These are phyloP conservation scores for Trichoderma citrinoviride DNA, from an alignment of 2,329 filamentous ascomycete species.

Conservation along the genomic window DNA sequence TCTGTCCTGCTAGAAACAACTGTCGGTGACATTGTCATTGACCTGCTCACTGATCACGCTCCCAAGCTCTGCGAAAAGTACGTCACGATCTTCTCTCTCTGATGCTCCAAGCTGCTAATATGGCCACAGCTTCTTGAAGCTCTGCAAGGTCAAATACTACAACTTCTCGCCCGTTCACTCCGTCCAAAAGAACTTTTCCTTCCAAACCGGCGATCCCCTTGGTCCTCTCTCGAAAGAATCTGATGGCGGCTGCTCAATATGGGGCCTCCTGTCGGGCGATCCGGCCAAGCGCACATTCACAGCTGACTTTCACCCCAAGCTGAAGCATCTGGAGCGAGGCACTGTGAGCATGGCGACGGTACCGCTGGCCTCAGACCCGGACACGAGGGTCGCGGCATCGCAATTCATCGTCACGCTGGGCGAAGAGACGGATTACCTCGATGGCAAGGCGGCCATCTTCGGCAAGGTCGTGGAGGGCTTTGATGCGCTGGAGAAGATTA, in stretches of 20 bases:
- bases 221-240: constrained; percentile 80
- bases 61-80: constrained; percentile 95
- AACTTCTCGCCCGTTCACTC: constrained; percentile 93
- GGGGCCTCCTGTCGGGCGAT: constrained; percentile 71
- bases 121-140: constrained; percentile 79
- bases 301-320: constrained; percentile 79
- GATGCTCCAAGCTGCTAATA: neutral
- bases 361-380: constrained; percentile 70
- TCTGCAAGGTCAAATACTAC: constrained; percentile 99
- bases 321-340: constrained; percentile 84
- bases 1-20: constrained; percentile 93
- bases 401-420: constrained; percentile 93
- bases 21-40: constrained; percentile 89
- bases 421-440: constrained; percentile 83
- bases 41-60: constrained; percentile 83
- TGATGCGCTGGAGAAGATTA: constrained; percentile 90
- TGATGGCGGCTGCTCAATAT: constrained; percentile 91
- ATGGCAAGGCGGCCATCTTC: constrained; percentile 93
- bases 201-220: constrained; percentile 92
- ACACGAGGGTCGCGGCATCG: constrained; percentile 78
- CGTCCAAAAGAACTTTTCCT: constrained; percentile 92
- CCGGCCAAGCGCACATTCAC: constrained; percentile 72
- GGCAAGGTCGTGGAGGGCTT: constrained; percentile 96
- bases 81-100: constrained; percentile 38
- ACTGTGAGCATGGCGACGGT: constrained; percentile 98